These are phyloP conservation scores for Aspergillus sp. DNA, from an alignment of 2,329 filamentous ascomycete genomes.

Conservation along the genomic window DNA sequence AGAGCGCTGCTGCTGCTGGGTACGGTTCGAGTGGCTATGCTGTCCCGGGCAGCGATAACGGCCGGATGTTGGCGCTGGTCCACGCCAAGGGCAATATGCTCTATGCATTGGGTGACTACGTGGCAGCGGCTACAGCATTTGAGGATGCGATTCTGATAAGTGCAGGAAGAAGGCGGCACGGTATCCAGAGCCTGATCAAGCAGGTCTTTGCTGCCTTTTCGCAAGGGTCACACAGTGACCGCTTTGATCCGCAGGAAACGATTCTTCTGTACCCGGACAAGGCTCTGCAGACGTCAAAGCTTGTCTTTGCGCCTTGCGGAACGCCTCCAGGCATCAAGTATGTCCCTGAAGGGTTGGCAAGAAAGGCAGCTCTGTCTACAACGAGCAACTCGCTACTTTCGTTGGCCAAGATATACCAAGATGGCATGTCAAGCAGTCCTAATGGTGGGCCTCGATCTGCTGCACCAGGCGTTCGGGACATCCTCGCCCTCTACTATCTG, in stretches of 20 bases:
- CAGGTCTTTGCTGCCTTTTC: constrained; percentile 74
- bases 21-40: constrained; percentile 83
- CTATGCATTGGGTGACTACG: constrained; percentile 83
- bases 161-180: constrained; percentile 69
- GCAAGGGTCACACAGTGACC: constrained; percentile 47
- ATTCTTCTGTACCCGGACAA: constrained; percentile 81
- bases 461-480: constrained; percentile 82
- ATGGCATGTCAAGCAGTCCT: constrained; percentile 72
- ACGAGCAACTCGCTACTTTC: constrained; percentile 96
- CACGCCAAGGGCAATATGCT: constrained; percentile 99
- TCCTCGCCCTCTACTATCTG: constrained; percentile 91
- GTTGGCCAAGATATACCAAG: constrained; percentile 95
- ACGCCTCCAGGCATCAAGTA: constrained; percentile 79
- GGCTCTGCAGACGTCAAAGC: constrained; percentile 78
- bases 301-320: constrained; percentile 78
- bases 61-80: constrained; percentile 87
- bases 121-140: constrained; percentile 81
- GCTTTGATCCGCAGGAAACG: constrained; percentile 56
- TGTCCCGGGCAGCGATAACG: constrained; percentile 85
- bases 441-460: constrained; percentile 63
- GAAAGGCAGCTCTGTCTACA: constrained; percentile 82
- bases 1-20: constrained; percentile 48
- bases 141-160: constrained; percentile 94
- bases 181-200: constrained; percentile 77
- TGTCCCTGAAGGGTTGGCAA: constrained; percentile 71